Base-by-base conservation (phyloP, 1,139 yeast species). In the Zhuliangozyma parablackwelliae region DNA sequence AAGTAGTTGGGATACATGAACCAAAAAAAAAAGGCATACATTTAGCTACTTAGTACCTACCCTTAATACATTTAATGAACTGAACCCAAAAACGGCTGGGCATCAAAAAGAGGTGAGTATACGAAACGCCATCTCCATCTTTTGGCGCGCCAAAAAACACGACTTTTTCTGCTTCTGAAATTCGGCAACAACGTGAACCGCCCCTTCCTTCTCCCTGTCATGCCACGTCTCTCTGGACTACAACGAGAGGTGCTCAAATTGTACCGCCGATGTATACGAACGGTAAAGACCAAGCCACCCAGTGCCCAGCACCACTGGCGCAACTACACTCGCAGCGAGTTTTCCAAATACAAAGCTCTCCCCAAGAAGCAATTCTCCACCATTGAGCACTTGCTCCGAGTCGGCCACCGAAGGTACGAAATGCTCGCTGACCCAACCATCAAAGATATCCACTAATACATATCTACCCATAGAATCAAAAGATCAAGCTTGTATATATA, bases 351-450 rank as follows among this genome's bases (percentile, higher is more conserved):
- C 56, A 63, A 67, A 33, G 50, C 59, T 26, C 59, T 90, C 11
- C 79, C 85, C 26, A 80, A 86, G 54, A 82, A 87, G 51, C 96
- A 87, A 52, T 90, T 90, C 56, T 72, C 82, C 28, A 86, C 96
- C 1, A 80, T 92, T 35, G 98, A 92, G 56, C 92, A 89, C 61
- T 65, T 92, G 33, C 59, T 92, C 29, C 67, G 98, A 39, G 74
- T 75, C 9, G 98, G 97, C 2, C 70, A 75, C 44, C 76, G 82
- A 52, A 71, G 83, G 53, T 68, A 75, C 41, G 95, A 88, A 45
- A 75, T 82, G 78, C 86, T 82, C 50, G 77, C 84, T 54, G 71
- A 74, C 42, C 78, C 83, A 0, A 77, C 73, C 35, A 78, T 83
- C 31, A 82, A 80, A 49, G 82, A 83, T 49, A 82, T 84, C 28